Evolutionary conservation across 331 rosid genomes (phyloP), one percentile per base, ranked within the genome.

Genomic region (Phaseolus coccineus): DNA sequence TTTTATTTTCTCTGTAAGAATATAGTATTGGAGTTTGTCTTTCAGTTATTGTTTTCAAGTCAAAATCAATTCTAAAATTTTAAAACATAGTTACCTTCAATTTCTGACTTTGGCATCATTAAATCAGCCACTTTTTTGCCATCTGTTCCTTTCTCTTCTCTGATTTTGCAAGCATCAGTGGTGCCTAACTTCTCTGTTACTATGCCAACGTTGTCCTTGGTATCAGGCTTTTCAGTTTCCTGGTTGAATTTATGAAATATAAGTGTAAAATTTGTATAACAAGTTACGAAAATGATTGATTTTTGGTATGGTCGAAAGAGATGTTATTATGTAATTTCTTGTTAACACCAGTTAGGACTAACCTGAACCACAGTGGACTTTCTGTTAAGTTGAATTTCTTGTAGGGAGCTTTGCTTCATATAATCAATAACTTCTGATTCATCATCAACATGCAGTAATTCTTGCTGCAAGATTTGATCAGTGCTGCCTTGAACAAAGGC

Each of bases 361-460:
- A 40, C 85, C 89, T 78, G 71, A 59, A 27, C 31, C 27, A 33
- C 9, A 4, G 4, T 28, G 42, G 27, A 57, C 3, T 15, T 22
- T 28, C 15, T 24, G 25, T 56, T 75, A 13, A 25, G 82, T 30
- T 73, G 55, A 28, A 80, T 59, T 69, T 73, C 84, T 53, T 66
- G 52, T 37, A 5, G 27, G 40, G 44, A 58, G 31, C 71, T 66
- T 67, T 77, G 70, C 69, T 78, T 71, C 47, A 65, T 56, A 3
- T 77, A 62, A 52, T 57, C 67, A 14, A 14, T 65, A 2, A 47
- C 71, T 30, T 64, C 61, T 57, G 69, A 35, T 56, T 19, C 22
- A 19, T 79, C 82, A 55, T 73, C 78, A 24, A 80, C 80, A 53
- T 62, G 65, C 1, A 11, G 48, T 65, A 77, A 69, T 77, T 67